Conservation (phyloP, 169 alveolate species). For the Fabrea salina region DNA sequence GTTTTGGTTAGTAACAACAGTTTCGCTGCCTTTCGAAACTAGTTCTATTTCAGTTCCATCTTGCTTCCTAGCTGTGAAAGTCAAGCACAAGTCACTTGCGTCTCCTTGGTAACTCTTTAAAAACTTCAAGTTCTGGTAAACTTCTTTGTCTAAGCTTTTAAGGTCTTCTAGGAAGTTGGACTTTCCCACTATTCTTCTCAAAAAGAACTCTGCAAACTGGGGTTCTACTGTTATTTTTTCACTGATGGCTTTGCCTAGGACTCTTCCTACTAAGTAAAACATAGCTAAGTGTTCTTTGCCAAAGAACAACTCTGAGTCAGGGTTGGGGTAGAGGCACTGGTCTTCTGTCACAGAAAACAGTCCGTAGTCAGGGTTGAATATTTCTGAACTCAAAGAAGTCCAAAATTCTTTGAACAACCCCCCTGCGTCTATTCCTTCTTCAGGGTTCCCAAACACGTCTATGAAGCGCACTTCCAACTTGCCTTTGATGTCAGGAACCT, state of each 20-base stretch:
- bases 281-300: constrained; percentile 27
- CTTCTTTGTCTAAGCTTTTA: constrained; percentile 52
- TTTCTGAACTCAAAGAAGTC: constrained; percentile 29
- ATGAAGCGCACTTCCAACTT: neutral
- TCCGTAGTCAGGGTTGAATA: constrained; percentile 43
- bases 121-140: constrained; percentile 50
- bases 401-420: constrained; percentile 45
- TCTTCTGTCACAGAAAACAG: constrained; percentile 47
- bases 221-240: constrained; percentile 62
- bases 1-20: constrained; percentile 36
- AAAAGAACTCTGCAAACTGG: constrained; percentile 58
- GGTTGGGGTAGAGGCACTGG: constrained; percentile 58
- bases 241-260: constrained; percentile 67
- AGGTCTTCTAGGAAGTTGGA: constrained; percentile 48
- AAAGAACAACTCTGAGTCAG: constrained; percentile 30
- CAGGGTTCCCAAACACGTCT: constrained; percentile 1
- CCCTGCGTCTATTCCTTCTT: constrained; percentile 45
- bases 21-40: constrained; percentile 35
- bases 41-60: constrained; percentile 29
- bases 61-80: constrained; percentile 41
- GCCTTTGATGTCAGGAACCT: constrained; percentile 3
- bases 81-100: constrained; percentile 51
- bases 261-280: constrained; percentile 28
- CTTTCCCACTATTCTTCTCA: constrained; percentile 52
- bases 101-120: constrained; percentile 55